Evolutionary conservation across 306 rosid species (phyloP).

Genomic region (Corylus avellana): DNA sequence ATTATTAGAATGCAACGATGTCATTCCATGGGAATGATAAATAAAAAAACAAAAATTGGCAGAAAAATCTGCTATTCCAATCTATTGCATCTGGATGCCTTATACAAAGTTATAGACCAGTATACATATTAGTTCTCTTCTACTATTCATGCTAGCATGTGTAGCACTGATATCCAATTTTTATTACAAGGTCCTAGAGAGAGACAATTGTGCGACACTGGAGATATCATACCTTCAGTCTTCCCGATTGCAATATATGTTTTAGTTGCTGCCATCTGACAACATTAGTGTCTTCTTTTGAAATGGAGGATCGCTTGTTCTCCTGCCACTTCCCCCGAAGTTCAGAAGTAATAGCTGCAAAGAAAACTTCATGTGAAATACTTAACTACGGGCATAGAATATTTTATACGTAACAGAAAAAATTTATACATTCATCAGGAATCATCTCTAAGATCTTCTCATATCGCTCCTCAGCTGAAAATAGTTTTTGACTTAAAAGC

Average conservation of each 20-base stretch:
- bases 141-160: not conserved
- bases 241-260: slow-evolving; percentile 70
- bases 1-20: not conserved
- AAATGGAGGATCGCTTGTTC: slow-evolving; percentile 50
- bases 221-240: slow-evolving; percentile 53
- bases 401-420: not conserved
- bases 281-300: slow-evolving; percentile 68
- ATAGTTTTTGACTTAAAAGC: slow-evolving; percentile 64
- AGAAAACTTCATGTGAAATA: slow-evolving; percentile 24
- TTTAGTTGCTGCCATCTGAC: slow-evolving; percentile 88
- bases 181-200: not conserved
- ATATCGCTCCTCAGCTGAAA: slow-evolving; percentile 78
- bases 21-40: not conserved
- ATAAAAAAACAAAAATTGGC: not conserved
- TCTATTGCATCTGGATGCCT: not conserved
- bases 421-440: slow-evolving; percentile 67
- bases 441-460: slow-evolving; percentile 81
- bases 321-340: slow-evolving; percentile 90
- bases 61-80: not conserved
- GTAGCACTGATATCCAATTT: not conserved
- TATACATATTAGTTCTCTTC: not conserved
- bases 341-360: slow-evolving; percentile 83
- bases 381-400: not conserved
- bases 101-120: not conserved
- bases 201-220: not conserved